Base-by-base conservation (phyloP, 768 basidiomycete genomes). In the Paxillus ammoniavirescens region DNA sequence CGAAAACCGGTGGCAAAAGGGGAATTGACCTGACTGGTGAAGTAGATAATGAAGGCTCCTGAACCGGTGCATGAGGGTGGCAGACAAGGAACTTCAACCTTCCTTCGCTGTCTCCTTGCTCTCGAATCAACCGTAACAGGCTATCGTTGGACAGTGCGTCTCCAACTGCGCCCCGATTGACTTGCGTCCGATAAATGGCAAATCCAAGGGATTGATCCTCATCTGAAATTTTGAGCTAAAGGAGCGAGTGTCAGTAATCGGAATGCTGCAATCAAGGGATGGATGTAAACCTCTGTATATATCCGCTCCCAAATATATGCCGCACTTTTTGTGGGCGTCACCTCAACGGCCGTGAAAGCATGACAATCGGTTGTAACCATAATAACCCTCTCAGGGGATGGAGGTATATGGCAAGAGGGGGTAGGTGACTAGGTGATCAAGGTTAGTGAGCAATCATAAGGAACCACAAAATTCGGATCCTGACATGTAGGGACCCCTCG, bases 111-210 rank as follows among this genome's bases (percentile, higher is more conserved):
- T 97, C 93, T 36, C 89, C 91, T 8, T 80, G 72, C 40, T 84
- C 77, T 50, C 77, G 75, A 68, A 92, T 93, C 35, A 94, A 77
- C 15, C 81, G 77, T 62, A 89, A 80, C 6, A 98, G 73, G 55
- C 75, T 76, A 28, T 91, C 86, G 56, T 88, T 82, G 12, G 80
- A 72, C 31, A 97, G 72, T 7, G 93, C 82, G 13, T 85, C 84
- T 4, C 90, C 84, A 42, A 88, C 80, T 15, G 88, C 87, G 58
- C 77, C 87, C 26, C 82, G 80, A 54, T 89, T 91, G 62, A 97
- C 87, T 70, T 91, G 89, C 0, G 93, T 96, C 56, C 85, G 87
- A 74, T 91, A 93, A 50, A 98, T 87, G 23, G 86, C 82, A 65
- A 87, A 86, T 28, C 79, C 82, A 8, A 65, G 53, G 8, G 77